Conservation (phyloP, 176 grass and related monocot species). For the Avena eriantha region DNA sequence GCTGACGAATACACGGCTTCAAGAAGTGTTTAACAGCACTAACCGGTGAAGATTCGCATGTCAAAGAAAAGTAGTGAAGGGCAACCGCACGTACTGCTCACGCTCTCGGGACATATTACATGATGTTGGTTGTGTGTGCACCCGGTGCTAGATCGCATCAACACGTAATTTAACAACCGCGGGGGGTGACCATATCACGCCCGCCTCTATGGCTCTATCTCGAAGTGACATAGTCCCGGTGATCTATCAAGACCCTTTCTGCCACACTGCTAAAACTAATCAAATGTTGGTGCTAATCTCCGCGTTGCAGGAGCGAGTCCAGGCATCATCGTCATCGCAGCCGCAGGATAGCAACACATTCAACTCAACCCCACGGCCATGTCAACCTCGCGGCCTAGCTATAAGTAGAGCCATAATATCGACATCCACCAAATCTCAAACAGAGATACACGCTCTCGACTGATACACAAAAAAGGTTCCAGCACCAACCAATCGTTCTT, state of each 20-base stretch:
- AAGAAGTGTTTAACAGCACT: background rate
- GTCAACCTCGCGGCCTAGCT: background rate
- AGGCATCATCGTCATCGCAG: background rate
- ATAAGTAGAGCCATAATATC: slow-evolving; percentile 29
- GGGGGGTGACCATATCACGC: background rate
- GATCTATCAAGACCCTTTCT: slow-evolving; percentile 23
- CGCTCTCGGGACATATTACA: background rate
- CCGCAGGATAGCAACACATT: no score
- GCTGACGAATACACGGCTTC: background rate
- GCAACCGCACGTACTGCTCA: background rate
- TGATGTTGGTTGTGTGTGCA: background rate
- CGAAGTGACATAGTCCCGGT: background rate
- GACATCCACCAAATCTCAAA: background rate
- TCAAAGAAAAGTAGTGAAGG: background rate
- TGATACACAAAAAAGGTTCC: no score
- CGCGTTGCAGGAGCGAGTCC: slow-evolving; percentile 40
- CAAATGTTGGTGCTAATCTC: background rate
- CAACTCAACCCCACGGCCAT: background rate
- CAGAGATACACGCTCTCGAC: no score
- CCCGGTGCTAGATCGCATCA: background rate
- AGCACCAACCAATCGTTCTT: background rate
- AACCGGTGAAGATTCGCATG: background rate
- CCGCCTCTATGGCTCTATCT: background rate
- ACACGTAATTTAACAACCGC: background rate
- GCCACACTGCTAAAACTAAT: background rate